Evolutionary conservation across 2,329 filamentous ascomycete genomes (phyloP), one percentile per base, ranked within the genome.

Genomic region (Trichoderma hamatum): DNA sequence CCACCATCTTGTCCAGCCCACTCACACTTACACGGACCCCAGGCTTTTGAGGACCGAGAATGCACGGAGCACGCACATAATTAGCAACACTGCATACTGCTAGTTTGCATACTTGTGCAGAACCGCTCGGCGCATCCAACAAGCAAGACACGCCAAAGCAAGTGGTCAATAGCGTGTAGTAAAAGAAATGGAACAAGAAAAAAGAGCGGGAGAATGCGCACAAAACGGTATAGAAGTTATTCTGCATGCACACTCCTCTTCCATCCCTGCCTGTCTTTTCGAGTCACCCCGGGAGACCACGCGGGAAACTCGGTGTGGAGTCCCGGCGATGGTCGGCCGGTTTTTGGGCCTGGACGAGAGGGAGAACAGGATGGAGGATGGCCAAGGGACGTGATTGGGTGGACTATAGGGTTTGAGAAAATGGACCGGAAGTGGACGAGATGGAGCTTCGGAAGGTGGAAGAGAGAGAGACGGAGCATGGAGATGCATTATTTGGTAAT

Each of bases 281-380:
- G 51, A 51, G 52, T 67, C 63, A 67, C 39, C 39, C 63, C 63
- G 63, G 63, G 63, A 67, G 54, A 46, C 51, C 62, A 65, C 62
- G 62, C 62, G 62, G 62, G 63, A 67, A 46, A 59, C 52, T 59
- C 63, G 52, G 63, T 36, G 63, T 67, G 63, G 63, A 32, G 63
- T 46, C 54, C 43, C 59, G 60, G 60, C 46, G 28, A 52, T 54
- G 51, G 51, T 28, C 51, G 51, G 51, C 51, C 51, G 62, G 34
- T 56, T 52, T 43, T 43, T 19, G 39, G 39, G 39, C 19, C 39
- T 43, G 39, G 39, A 43, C 39, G 39, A 43, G 39, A 43, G 39
- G 39, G 6, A 43, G 19, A 16, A 43, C 0, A 43, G 1, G 19
- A 43, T 43, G 24, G 52, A 30, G 51, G 51, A 30, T 54, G 63